Evolutionary conservation across 2,329 filamentous ascomycete species (phyloP).

Genomic region (Aureobasidium mangrovei): DNA sequence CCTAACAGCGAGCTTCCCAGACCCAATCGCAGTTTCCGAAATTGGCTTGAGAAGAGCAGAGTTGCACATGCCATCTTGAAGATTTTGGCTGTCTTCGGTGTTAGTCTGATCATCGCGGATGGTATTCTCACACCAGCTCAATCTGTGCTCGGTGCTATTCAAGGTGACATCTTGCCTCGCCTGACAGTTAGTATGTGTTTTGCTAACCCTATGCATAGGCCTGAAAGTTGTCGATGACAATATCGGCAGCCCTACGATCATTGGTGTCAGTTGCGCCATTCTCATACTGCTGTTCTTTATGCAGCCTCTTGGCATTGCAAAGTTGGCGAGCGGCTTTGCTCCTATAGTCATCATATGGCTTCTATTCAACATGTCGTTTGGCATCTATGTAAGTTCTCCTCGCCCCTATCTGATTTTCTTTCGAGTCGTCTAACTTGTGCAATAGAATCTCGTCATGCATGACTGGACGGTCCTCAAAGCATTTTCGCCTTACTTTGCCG

Average conservation of each 20-base stretch:
- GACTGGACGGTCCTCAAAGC: slow-evolving; percentile 44
- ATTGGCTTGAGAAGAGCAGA: slow-evolving; percentile 48
- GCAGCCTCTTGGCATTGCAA: slow-evolving; percentile 56
- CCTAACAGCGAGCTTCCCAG: slow-evolving; percentile 47
- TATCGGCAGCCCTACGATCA: slow-evolving; percentile 48
- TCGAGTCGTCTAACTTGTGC: not conserved
- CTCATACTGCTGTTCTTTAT: slow-evolving; percentile 54
- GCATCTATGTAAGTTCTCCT: slow-evolving; percentile 44
- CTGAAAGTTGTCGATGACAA: slow-evolving; percentile 48
- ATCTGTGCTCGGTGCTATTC: slow-evolving; percentile 60
- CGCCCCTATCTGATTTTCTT: too few relatives aligned
- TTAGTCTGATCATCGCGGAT: slow-evolving; percentile 59
- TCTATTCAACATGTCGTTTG: slow-evolving; percentile 52
- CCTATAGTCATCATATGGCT: slow-evolving; percentile 62
- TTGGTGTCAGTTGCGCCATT: slow-evolving; percentile 57
- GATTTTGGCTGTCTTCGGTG: slow-evolving; percentile 54
- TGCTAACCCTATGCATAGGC: slow-evolving; percentile 17
- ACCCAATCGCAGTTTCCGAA: slow-evolving; percentile 45
- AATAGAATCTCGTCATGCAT: slow-evolving; percentile 35
- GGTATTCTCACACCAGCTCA: slow-evolving; percentile 62
- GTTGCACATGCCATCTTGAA: slow-evolving; percentile 48
- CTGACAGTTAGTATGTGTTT: not conserved
- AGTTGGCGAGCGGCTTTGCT: slow-evolving; percentile 52
- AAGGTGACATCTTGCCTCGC: slow-evolving; percentile 35
- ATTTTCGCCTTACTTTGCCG: slow-evolving; percentile 49